Evolutionary conservation across 345 rosid genomes (phyloP), one percentile per base, ranked within the genome.

Genomic region (Corchorus olitorius): DNA sequence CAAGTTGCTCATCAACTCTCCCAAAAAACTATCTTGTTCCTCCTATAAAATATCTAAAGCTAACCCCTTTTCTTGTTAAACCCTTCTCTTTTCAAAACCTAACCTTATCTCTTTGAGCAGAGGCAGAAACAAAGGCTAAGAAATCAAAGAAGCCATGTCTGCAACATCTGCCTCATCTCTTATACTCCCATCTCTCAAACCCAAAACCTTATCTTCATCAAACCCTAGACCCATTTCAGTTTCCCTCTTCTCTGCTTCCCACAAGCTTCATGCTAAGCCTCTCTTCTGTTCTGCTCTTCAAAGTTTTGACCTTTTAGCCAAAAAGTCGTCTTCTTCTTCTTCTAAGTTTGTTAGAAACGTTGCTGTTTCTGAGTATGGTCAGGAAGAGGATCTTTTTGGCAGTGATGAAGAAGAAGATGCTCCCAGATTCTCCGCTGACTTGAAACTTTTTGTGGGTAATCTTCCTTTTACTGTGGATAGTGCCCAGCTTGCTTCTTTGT

Each of bases 401-500:
- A 81, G 85, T 71, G 89, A 85, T 27, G 89, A 76, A 1, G 88
- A 72, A 27, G 90, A 77, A 0, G 87, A 81, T 15, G 88, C 76
- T 4, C 80, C 82, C 22, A 81, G 82, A 16, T 88, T 92, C 89
- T 87, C 98, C 12, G 82, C 88, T 6, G 95, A 93, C 89, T 86
- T 91, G 52, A 92, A 92, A 59, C 84, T 96, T 77, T 96, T 96
- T 81, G 99, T 96, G 68, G 99, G 99, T 75, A 96, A 96, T 70
- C 97, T 96, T 61, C 97, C 99, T 1, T 96, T 96, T 65, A 85
- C 46, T 46, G 97, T 89, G 65, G 98, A 90, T 83, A 93, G 99
- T 76, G 86, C 94, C 15, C 97, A 90, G 91, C 97, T 96, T 34
- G 99, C 99, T 61, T 89, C 73, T 41, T 76, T 96, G 75, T 96